These are phyloP conservation scores for Starmerella floricola DNA, from an alignment of 805 yeast genomes.

Conservation along the genomic window DNA sequence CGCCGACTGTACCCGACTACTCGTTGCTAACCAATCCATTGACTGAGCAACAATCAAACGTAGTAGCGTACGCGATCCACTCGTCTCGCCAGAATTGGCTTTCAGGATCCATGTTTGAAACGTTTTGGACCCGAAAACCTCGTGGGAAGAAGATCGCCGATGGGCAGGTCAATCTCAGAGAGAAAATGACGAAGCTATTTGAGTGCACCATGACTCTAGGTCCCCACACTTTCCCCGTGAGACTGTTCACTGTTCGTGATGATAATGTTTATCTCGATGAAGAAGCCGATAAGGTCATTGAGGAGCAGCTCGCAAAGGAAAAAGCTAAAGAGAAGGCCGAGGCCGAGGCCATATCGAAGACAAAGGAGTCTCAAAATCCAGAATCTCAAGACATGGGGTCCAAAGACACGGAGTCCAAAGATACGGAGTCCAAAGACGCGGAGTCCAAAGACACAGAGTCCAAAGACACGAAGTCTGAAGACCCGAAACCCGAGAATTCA, in stretches of 20 bases:
- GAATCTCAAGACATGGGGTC: background rate
- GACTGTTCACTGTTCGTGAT: conserved; percentile 75
- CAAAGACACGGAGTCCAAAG: background rate
- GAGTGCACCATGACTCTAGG: conserved; percentile 66
- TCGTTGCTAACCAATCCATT: conserved; percentile 52
- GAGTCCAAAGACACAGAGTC: background rate
- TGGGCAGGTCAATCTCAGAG: conserved; percentile 50
- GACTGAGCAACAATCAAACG: conserved; percentile 52
- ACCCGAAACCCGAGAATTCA: background rate
- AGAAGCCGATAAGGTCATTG: conserved; percentile 16
- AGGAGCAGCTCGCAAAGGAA: conserved; percentile 25
- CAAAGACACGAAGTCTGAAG: background rate
- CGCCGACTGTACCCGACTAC: conserved; percentile 51
- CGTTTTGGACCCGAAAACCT: conserved; percentile 69
- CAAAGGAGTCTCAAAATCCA: background rate
- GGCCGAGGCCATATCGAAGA: too few relatives aligned
- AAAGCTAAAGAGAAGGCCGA: conserved; percentile 5
- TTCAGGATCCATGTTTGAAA: conserved; percentile 53
- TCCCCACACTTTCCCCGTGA: conserved; percentile 67
- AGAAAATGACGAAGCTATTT: conserved; percentile 76
- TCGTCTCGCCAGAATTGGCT: conserved; percentile 62
- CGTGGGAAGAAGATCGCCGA: conserved; percentile 40
- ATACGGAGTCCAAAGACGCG: background rate
- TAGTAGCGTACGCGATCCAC: conserved; percentile 41
- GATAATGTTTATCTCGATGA: conserved; percentile 32